Conservation (phyloP, 441 rosid species). For the Corymbia calophylla region DNA sequence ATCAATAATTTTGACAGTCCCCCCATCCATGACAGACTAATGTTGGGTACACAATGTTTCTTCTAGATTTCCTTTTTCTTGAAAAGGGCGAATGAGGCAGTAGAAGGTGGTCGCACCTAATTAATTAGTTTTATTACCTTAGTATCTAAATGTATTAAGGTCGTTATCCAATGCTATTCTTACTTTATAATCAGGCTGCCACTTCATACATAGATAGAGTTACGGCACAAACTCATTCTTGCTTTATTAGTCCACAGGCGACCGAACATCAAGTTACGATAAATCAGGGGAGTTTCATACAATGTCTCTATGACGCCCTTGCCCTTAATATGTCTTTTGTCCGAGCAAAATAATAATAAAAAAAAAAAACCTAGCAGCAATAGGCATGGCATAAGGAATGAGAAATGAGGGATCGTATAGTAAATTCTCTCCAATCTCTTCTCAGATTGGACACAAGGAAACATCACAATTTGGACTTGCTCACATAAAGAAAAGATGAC, state of each 20-base stretch:
- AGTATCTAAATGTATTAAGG: neutral
- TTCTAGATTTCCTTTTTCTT: neutral
- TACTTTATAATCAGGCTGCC: neutral
- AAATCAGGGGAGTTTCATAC: neutral
- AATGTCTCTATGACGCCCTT: neutral
- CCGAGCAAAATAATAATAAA: too few relatives aligned
- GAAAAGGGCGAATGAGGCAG: neutral
- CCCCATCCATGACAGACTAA: neutral
- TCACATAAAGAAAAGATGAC: neutral
- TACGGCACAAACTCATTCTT: neutral
- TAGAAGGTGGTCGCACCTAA: neutral
- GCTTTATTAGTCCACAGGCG: neutral
- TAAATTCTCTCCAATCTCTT: neutral
- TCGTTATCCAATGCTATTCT: neutral
- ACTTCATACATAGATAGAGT: neutral
- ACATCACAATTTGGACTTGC: neutral
- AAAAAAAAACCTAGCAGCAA: neutral
- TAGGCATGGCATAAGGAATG: neutral
- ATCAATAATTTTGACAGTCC: neutral
- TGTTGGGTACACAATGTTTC: neutral
- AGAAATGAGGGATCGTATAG: neutral
- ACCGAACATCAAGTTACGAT: neutral
- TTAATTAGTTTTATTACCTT: too few relatives aligned
- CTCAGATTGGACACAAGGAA: neutral
- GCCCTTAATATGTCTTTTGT: neutral